Percentiles rank a stretch among this genome's conserved stretches.
Conservation (phyloP, 2,329 filamentous ascomycete species). For the Thermoascus crustaceus region DNA sequence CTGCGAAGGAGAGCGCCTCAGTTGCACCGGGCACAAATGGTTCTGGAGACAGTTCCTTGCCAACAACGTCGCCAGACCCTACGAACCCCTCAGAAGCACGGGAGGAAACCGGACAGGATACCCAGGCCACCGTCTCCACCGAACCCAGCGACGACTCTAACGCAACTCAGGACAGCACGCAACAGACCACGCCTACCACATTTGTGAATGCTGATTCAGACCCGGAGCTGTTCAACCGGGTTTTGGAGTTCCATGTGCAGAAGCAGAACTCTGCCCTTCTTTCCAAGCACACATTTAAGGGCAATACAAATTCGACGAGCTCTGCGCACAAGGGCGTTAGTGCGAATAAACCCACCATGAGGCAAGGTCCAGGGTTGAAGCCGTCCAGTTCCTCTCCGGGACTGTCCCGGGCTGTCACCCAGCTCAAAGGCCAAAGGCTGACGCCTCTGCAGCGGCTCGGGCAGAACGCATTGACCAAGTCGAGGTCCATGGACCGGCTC, state of each 20-base stretch:
- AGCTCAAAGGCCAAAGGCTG: constrained; percentile 16
- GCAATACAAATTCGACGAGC: constrained; percentile 5
- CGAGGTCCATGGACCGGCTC: constrained; percentile 26
- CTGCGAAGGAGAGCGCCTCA: constrained; percentile 6
- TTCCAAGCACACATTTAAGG: constrained; percentile 28
- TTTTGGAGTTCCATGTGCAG: constrained; percentile 28
- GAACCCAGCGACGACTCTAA: neutral
- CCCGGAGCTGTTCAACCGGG: constrained; percentile 22
- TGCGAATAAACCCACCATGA: constrained; percentile 7
- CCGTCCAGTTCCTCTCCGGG: constrained; percentile 3
- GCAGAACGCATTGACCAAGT: constrained; percentile 31
- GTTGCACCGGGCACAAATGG: constrained; percentile 6
- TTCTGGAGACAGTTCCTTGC: neutral
- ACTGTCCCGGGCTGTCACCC: constrained; percentile 3
- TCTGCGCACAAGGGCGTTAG: constrained; percentile 3
- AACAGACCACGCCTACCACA: constrained; percentile 2
- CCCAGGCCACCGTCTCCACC: constrained; percentile 7
- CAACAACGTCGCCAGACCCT: neutral
- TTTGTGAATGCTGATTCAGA: constrained; percentile 12
- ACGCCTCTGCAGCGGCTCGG: constrained; percentile 36
- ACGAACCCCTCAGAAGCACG: constrained; percentile 1
- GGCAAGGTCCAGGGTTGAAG: neutral
- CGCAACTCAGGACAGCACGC: neutral
- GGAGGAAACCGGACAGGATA: constrained; percentile 17
- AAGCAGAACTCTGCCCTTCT: constrained; percentile 29